These are phyloP conservation scores for Hymenoscyphus repandus DNA, from an alignment of 2,329 filamentous ascomycete genomes.

Conservation along the genomic window DNA sequence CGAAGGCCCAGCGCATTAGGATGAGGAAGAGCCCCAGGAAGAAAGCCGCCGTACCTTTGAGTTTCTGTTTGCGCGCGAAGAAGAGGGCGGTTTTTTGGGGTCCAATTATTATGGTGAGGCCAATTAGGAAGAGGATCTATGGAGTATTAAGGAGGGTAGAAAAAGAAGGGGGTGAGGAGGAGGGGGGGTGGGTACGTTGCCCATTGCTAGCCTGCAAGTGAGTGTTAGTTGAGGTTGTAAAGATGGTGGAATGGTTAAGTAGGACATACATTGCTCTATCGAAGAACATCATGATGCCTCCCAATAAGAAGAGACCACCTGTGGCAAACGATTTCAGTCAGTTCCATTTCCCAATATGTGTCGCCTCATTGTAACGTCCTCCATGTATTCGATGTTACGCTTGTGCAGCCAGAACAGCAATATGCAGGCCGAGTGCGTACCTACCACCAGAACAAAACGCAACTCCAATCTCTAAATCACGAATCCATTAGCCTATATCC, in stretches of 20 bases:
- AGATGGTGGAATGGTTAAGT: slow-evolving; percentile 1
- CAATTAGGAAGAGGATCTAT: slow-evolving; percentile 95
- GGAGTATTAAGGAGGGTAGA: slow-evolving; percentile 6
- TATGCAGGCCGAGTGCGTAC: slow-evolving; percentile 36
- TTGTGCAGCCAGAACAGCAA: slow-evolving; percentile 10
- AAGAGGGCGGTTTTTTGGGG: slow-evolving; percentile 85
- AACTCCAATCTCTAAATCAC: slow-evolving; percentile 76
- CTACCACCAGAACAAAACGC: slow-evolving; percentile 96
- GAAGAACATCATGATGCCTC: slow-evolving; percentile 95
- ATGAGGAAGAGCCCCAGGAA: slow-evolving; percentile 78
- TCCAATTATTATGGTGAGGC: slow-evolving; percentile 92
- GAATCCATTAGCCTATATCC: slow-evolving; percentile 24
- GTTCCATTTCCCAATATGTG: background rate
- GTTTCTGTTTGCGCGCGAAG: slow-evolving; percentile 90
- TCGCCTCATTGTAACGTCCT: too few relatives aligned
- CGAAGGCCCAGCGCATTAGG: slow-evolving; percentile 81
- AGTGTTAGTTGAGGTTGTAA: background rate
- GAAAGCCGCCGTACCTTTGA: slow-evolving; percentile 87
- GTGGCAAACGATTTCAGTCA: slow-evolving; percentile 19
- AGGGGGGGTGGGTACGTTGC: slow-evolving; percentile 55
- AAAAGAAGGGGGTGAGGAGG: slow-evolving; percentile 9
- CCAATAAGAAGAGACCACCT: slow-evolving; percentile 93
- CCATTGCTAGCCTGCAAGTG: slow-evolving; percentile 78
- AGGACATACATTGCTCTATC: slow-evolving; percentile 80
- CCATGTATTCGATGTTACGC: too few relatives aligned